Conservation (phyloP, 495 filamentous ascomycete species). For the Hyaloscypha variabilis region DNA sequence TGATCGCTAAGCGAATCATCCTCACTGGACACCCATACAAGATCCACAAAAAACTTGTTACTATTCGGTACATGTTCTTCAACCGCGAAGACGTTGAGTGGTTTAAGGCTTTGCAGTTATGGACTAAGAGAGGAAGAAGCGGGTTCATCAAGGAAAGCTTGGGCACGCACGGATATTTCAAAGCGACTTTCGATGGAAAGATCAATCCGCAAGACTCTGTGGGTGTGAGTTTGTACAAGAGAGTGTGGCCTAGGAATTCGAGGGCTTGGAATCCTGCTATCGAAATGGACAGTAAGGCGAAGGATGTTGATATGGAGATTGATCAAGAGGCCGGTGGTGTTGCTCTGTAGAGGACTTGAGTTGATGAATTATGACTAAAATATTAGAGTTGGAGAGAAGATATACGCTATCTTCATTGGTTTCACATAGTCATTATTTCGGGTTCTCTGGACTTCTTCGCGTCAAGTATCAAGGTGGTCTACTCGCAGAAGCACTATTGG, state of each 20-base stretch:
- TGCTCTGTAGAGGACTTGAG: neutral
- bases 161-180: constrained; percentile 98
- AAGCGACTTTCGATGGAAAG: constrained; percentile 94
- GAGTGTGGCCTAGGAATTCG: constrained; percentile 81
- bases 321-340: constrained; percentile 4
- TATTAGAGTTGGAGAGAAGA: neutral
- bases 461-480: too few species aligned
- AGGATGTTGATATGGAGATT: constrained; percentile 27
- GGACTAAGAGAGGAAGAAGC: constrained; percentile 85
- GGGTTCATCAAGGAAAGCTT: constrained; percentile 92
- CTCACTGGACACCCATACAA: constrained; percentile 96
- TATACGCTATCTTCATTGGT: neutral
- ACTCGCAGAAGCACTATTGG: too few species aligned
- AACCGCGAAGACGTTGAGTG: constrained; percentile 90
- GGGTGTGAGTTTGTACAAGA: constrained; percentile 91
- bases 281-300: constrained; percentile 9
- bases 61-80: constrained; percentile 99
- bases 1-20: constrained; percentile 92
- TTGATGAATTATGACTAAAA: neutral
- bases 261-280: constrained; percentile 42
- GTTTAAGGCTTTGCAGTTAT: constrained; percentile 95
- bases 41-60: constrained; percentile 96
- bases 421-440: neutral
- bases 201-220: constrained; percentile 94
- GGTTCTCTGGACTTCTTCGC: neutral